Evolutionary conservation across 2,329 filamentous ascomycete species (phyloP).

Genomic region (Akanthomyces lecanii): DNA sequence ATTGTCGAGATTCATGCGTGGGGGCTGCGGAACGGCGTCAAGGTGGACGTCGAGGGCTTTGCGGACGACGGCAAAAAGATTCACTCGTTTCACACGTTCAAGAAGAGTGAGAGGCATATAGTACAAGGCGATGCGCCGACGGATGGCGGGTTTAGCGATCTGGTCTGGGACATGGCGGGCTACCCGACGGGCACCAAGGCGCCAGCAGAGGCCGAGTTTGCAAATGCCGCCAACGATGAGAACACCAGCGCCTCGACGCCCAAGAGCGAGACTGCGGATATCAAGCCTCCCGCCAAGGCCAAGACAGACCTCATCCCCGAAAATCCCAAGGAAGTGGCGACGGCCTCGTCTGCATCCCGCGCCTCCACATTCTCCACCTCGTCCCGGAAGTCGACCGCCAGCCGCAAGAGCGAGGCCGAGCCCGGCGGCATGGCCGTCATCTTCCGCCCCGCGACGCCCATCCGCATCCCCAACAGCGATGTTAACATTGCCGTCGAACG

Average conservation of each 20-base stretch:
- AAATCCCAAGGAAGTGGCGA: background rate
- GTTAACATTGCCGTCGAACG: slow-evolving; percentile 88
- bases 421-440: slow-evolving; percentile 69
- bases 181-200: slow-evolving; percentile 33
- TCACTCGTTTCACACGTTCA: slow-evolving; percentile 77
- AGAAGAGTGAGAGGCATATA: slow-evolving; percentile 64
- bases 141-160: slow-evolving; percentile 45
- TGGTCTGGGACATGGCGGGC: slow-evolving; percentile 51
- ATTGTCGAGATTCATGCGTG: slow-evolving; percentile 85
- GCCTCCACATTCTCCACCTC: background rate
- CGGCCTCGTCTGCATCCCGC: background rate
- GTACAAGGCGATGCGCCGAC: slow-evolving; percentile 55
- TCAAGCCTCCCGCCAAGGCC: background rate
- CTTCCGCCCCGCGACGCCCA: slow-evolving; percentile 64
- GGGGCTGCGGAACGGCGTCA: slow-evolving; percentile 83
- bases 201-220: slow-evolving; percentile 32
- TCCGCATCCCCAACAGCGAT: slow-evolving; percentile 76
- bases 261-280: slow-evolving; percentile 13
- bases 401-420: slow-evolving; percentile 37
- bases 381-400: background rate
- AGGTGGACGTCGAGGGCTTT: slow-evolving; percentile 79
- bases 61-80: slow-evolving; percentile 87
- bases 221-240: slow-evolving; percentile 27
- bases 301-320: slow-evolving; percentile 7
- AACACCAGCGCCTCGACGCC: background rate